Conservation (phyloP, 2,329 filamentous ascomycete genomes). For the Hymenoscyphus fructigenus region DNA sequence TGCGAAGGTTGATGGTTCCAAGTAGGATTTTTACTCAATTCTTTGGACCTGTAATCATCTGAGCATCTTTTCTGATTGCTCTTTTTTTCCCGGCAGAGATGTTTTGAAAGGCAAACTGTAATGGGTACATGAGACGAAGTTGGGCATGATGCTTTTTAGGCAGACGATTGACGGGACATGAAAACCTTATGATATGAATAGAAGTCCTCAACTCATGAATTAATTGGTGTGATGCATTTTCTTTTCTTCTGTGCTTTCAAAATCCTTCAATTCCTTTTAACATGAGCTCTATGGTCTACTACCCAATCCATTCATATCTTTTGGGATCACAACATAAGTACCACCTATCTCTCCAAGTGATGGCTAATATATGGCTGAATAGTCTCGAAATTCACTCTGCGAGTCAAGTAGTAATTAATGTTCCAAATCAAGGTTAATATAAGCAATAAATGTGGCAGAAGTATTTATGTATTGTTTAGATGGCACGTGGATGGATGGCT, state of each 20-base stretch:
- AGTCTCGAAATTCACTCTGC: too few relatives aligned
- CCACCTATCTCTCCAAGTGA: too few relatives aligned
- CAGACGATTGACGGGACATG: conserved; percentile 9
- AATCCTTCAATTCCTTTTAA: neutral
- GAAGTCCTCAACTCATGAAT: conserved; percentile 4
- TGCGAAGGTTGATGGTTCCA: conserved; percentile 66
- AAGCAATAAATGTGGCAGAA: too few relatives aligned
- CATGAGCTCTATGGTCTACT: too few relatives aligned
- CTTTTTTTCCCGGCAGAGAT: conserved; percentile 32
- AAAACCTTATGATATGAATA: conserved; percentile 23
- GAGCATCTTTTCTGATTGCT: conserved; percentile 32
- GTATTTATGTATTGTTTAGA: too few relatives aligned
- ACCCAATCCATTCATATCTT: too few relatives aligned
- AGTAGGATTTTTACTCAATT: conserved; percentile 32
- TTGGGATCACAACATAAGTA: too few relatives aligned
- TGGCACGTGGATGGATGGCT: too few relatives aligned
- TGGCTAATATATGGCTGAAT: too few relatives aligned
- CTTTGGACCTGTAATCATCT: conserved; percentile 18
- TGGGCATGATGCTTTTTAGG: conserved; percentile 1
- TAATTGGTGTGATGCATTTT: neutral
- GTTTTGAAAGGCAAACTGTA: conserved; percentile 35
- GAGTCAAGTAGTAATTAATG: too few relatives aligned
- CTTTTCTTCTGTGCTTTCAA: neutral
- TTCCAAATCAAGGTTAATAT: too few relatives aligned
- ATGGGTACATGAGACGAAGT: conserved; percentile 15